phyloP scores from a whole-genome alignment of 164 flowering plant species.

The Euptelea pleiosperma region DNA sequence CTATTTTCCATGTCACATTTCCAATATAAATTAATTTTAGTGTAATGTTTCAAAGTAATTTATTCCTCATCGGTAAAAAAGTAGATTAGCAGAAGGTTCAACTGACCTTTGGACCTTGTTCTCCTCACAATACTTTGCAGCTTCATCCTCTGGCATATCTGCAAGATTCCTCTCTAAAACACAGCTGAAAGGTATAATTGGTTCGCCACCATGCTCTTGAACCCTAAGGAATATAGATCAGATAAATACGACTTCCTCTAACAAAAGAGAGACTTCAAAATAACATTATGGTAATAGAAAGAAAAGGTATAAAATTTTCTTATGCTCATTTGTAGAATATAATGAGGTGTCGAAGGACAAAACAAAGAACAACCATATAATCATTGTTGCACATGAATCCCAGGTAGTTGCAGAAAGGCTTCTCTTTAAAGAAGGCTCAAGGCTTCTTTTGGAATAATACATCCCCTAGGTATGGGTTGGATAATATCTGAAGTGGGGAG shows the following conservation, averaged over 20 bases:
- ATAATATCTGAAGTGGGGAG: too few species aligned
- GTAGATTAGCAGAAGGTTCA: background rate
- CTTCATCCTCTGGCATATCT: slow-evolving; percentile 87
- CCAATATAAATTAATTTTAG: background rate
- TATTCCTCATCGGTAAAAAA: background rate
- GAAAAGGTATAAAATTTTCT: too few species aligned
- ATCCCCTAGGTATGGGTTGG: too few species aligned
- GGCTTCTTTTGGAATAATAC: too few species aligned
- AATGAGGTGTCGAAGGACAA: too few species aligned
- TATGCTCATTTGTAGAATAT: too few species aligned
- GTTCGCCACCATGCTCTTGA: slow-evolving; percentile 94
- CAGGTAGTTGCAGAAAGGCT: too few species aligned
- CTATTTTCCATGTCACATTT: too few species aligned
- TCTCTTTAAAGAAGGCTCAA: too few species aligned
- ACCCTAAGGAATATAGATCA: slow-evolving; percentile 57
- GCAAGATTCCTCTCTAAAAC: slow-evolving; percentile 77
- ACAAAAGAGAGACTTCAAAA: background rate
- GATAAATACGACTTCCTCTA: background rate
- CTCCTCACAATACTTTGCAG: slow-evolving; percentile 90
- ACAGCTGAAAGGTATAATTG: slow-evolving; percentile 90
- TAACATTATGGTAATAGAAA: background rate
- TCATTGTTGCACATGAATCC: too few species aligned
- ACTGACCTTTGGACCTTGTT: slow-evolving; percentile 89
- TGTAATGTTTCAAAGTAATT: background rate
- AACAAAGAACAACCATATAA: too few species aligned